Percentiles rank a stretch among this genome's conserved stretches.
Conservation (phyloP, 2,329 filamentous ascomycete genomes). For the Colletotrichum caudatum region DNA sequence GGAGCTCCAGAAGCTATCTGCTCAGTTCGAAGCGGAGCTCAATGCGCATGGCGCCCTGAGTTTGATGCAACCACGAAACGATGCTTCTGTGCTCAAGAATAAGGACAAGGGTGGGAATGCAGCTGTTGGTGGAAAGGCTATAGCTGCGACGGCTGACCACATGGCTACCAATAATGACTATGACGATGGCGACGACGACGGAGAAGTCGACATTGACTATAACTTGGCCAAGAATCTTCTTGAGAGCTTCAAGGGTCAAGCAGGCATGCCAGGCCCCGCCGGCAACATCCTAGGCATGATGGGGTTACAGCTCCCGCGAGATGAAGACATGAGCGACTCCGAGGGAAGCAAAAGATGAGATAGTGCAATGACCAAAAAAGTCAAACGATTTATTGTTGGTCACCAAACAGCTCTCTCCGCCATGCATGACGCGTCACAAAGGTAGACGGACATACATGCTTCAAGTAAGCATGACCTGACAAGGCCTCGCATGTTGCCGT, state of each 20-base stretch:
- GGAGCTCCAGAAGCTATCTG: constrained; percentile 74
- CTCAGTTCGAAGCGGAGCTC: constrained; percentile 79
- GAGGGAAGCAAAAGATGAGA: constrained; percentile 34
- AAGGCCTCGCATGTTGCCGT: background rate
- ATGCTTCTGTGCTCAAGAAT: constrained; percentile 48
- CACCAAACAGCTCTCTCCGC: background rate
- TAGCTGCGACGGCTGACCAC: constrained; percentile 19
- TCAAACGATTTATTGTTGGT: background rate
- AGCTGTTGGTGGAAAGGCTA: background rate
- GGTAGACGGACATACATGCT: background rate
- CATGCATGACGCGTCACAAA: background rate
- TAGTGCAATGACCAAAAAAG: background rate
- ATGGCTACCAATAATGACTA: constrained; percentile 47
- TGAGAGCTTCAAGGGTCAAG: constrained; percentile 93
- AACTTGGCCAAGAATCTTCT: constrained; percentile 91
- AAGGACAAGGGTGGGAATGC: constrained; percentile 30
- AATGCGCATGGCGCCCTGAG: constrained; percentile 75
- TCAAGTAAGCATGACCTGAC: background rate
- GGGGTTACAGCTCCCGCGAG: constrained; percentile 83
- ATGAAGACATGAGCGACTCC: constrained; percentile 71
- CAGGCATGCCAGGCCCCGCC: constrained; percentile 84
- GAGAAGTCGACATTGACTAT: constrained; percentile 82
- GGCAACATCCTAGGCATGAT: constrained; percentile 89
- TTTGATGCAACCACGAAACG: constrained; percentile 56
- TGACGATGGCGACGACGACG: constrained; percentile 63